Conservation (phyloP, 23 red algal genomes). For the Gracilaria vermiculophylla region DNA sequence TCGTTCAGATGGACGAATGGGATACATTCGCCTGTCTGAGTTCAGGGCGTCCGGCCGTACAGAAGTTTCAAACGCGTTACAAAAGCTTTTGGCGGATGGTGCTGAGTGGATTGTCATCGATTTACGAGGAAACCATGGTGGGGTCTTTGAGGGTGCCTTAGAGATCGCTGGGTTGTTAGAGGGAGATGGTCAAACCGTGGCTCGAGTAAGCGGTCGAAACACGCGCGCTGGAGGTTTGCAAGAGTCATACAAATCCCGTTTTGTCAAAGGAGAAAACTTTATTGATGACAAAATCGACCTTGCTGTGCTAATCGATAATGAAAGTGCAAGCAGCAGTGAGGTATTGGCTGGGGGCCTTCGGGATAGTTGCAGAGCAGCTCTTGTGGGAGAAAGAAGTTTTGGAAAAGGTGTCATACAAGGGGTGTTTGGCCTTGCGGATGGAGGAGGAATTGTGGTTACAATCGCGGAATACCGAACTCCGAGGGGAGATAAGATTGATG, state of each 20-base stretch:
- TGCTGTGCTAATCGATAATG: constrained; percentile 76
- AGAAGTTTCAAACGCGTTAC: constrained; percentile 53
- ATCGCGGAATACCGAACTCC: constrained; percentile 83
- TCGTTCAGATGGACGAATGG: constrained; percentile 32
- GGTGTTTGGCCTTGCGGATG: constrained; percentile 77
- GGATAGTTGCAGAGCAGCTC: constrained; percentile 81
- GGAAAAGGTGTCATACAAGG: constrained; percentile 97
- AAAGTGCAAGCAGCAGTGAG: constrained; percentile 84
- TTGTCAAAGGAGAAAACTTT: constrained; percentile 27
- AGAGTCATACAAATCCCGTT: constrained; percentile 37
- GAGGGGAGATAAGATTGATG: constrained; percentile 53
- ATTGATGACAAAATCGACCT: constrained; percentile 51
- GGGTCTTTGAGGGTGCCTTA: constrained; percentile 93
- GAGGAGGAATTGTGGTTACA: constrained; percentile 75
- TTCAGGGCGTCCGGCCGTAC: constrained; percentile 51
- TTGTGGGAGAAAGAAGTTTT: constrained; percentile 71
- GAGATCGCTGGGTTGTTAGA: constrained; percentile 85
- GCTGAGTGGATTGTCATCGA: constrained; percentile 80
- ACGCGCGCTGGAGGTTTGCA: background rate
- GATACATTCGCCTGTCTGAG: constrained; percentile 67
- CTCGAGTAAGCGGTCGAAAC: constrained; percentile 20
- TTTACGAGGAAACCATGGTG: constrained; percentile 86
- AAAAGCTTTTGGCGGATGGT: constrained; percentile 21
- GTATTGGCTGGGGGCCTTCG: constrained; percentile 85
- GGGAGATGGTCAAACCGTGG: constrained; percentile 32